Percentiles rank a stretch among this genome's conserved stretches.
These are phyloP conservation scores for Lepidopterella palustris DNA, from an alignment of 495 filamentous ascomycete species.

Conservation along the genomic window DNA sequence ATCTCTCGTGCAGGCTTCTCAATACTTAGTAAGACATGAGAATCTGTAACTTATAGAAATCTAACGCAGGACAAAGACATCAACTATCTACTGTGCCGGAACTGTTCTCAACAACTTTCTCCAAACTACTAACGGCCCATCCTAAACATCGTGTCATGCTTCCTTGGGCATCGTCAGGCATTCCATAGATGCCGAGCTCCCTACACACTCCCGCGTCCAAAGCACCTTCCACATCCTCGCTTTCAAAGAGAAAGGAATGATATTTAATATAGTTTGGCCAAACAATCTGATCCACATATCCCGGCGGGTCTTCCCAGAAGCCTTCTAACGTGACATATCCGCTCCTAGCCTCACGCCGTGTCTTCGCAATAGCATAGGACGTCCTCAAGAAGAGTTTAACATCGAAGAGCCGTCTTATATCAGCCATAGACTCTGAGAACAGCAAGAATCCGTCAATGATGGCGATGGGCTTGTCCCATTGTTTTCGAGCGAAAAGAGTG, in stretches of 20 bases:
- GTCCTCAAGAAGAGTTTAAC: conserved; percentile 69
- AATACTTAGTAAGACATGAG: no score
- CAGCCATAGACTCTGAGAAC: conserved; percentile 42
- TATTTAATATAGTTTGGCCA: conserved; percentile 86
- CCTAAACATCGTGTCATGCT: conserved; percentile 29
- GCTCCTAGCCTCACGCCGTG: conserved; percentile 60
- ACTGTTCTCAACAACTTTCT: conserved; percentile 4
- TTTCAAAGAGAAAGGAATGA: conserved; percentile 69
- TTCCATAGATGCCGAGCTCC: conserved; percentile 41
- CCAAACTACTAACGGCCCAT: conserved; percentile 31
- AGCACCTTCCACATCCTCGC: conserved; percentile 53
- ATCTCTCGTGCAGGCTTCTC: no score
- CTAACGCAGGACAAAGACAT: background rate
- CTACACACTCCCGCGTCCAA: conserved; percentile 41
- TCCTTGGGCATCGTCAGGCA: conserved; percentile 30
- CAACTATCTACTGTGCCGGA: background rate
- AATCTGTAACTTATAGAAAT: background rate
- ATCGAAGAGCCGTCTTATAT: conserved; percentile 55
- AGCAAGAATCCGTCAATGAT: conserved; percentile 82
- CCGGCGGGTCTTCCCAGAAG: conserved; percentile 90
- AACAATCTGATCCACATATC: conserved; percentile 89
- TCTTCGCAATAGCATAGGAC: conserved; percentile 52
- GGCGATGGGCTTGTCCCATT: conserved; percentile 40
- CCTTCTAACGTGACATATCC: conserved; percentile 83
- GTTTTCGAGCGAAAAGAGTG: conserved; percentile 4